Evolutionary conservation across 2,329 filamentous ascomycete genomes (phyloP), one percentile per base, ranked within the genome.

Genomic region (Pseudocercospora fijiensis): DNA sequence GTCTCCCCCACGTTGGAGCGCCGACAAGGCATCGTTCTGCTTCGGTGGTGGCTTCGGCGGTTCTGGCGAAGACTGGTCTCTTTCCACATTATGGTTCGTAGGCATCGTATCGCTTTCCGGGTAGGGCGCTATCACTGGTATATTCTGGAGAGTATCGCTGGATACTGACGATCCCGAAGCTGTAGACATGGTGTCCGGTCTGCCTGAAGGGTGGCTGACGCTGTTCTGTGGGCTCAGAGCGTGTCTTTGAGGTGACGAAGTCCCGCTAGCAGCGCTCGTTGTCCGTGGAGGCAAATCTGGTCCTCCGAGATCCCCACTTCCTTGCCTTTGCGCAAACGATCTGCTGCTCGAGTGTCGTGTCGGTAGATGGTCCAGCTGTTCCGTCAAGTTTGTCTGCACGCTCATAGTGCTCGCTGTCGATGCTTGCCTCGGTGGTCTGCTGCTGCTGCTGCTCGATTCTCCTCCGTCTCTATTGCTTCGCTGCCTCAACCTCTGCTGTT

Each of bases 1-100:
- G 69, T 97, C 93, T 20, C 94, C 94, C 33, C 93, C 93, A 77
- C 92, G 87, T 78, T 98, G 95, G 69, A 99, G 78, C 57, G 93
- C 92, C 56, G 92, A 92, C 58, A 99, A 81, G 4, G 95, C 95
- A 80, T 96, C 96, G 71, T 95, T 90, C 71, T 92, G 88, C 71
- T 90, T 90, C 58, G 92, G 90, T 26, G 89, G 88, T 2, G 91
- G 90, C 2, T 91, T 91, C 1, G 90, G 90, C 82, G 84, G 70
- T 58, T 70, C 65, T 43, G 71, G 69, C 5, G 80, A 77, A 20
- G 81, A 78, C 0, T 76, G 77, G 1, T 80, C 69, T 33, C 64
- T 64, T 60, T 69, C 62, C 49, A 67, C 69, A 13, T 37, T 47
- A 24, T 67, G 57, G 57, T 67, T 61, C 4, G 74, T 73, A 8